phyloP scores from a whole-genome alignment of 371 early-diverging fungal genomes.

The Thermomucor indicae-seudaticae region DNA sequence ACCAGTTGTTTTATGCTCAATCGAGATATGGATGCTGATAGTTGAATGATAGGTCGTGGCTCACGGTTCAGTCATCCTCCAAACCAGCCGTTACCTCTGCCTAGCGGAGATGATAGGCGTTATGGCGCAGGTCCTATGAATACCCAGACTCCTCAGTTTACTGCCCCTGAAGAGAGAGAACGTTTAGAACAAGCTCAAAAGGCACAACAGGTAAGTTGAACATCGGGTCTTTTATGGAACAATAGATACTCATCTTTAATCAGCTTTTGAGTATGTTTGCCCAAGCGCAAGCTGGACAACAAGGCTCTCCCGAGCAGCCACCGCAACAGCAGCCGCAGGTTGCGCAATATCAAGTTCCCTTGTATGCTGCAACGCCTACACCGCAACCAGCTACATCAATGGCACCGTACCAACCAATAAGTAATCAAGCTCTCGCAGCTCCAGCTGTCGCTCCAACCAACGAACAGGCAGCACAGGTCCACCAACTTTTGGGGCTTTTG shows the following conservation, averaged over 20 bases:
- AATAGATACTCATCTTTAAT: background rate
- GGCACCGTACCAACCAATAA: too few species aligned
- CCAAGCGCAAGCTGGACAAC: conserved; percentile 5
- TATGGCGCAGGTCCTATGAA: background rate
- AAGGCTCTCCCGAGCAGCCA: background rate
- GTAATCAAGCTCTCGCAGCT: too few species aligned
- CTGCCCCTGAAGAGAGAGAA: background rate
- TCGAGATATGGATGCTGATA: background rate
- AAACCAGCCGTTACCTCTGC: too few species aligned
- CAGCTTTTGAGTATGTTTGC: conserved; percentile 19
- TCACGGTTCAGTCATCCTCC: too few species aligned
- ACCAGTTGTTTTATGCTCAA: background rate
- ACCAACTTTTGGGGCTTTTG: conserved; percentile 14
- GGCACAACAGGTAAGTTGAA: conserved; percentile 22
- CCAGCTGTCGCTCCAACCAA: conserved; percentile 8
- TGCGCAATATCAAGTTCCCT: background rate
- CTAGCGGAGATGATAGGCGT: background rate
- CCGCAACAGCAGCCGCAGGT: background rate
- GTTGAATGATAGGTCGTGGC: too few species aligned
- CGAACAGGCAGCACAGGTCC: conserved; percentile 14
- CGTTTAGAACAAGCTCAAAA: conserved; percentile 27
- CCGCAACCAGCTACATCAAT: background rate
- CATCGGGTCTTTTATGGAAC: background rate
- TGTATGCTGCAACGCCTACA: background rate
- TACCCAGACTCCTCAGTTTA: conserved; percentile 1